Conservation (phyloP, 1,139 yeast species). For the Yamadazyma buinensis region DNA sequence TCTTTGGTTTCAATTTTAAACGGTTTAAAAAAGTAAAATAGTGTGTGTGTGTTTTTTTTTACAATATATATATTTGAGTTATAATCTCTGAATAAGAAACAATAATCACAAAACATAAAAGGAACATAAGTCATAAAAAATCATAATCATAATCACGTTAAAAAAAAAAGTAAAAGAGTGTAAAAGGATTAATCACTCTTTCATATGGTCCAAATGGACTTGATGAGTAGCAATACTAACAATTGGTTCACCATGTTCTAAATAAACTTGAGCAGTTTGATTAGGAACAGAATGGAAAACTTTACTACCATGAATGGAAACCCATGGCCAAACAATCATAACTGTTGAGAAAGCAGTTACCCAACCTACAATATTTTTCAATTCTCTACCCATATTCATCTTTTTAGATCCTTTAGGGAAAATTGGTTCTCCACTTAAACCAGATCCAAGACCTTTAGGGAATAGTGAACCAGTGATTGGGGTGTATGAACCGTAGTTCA, state of each 20-base stretch:
- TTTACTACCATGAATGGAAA: conserved; percentile 11
- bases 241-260: conserved; percentile 11
- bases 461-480: too few species aligned
- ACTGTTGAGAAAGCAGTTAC: conserved; percentile 10
- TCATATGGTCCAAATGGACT: conserved; percentile 16
- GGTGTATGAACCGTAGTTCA: too few species aligned
- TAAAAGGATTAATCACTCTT: too few species aligned
- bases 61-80: too few species aligned
- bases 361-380: conserved; percentile 15
- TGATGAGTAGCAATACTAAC: conserved; percentile 19
- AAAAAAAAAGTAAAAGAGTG: too few species aligned
- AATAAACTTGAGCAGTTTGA: conserved; percentile 14
- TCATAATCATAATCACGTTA: too few species aligned
- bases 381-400: conserved; percentile 9
- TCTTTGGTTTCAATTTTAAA: conserved; percentile 78
- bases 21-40: conserved; percentile 11
- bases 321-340: conserved; percentile 17
- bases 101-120: too few species aligned
- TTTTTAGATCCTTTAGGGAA: conserved; percentile 12
- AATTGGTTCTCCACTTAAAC: conserved; percentile 8
- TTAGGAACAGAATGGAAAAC: conserved; percentile 14
- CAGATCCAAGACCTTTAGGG: conserved; percentile 8
- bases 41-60: too few species aligned
- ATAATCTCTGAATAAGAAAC: too few species aligned
- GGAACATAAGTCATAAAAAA: too few species aligned